These are phyloP conservation scores for Xanthoconium purpureum DNA, from an alignment of 768 basidiomycete genomes.

Conservation along the genomic window DNA sequence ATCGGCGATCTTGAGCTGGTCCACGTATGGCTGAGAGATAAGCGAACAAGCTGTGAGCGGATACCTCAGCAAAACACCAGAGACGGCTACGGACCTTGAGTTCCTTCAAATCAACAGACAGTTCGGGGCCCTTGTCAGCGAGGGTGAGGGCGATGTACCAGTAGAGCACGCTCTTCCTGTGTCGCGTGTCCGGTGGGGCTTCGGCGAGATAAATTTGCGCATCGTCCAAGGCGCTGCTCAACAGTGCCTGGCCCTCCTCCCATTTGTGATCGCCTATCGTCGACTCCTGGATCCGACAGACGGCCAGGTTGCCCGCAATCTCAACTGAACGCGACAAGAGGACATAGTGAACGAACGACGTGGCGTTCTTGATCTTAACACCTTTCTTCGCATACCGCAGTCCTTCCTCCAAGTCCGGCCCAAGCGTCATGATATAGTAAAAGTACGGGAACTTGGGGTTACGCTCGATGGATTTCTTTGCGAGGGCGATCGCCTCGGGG, in stretches of 20 bases:
- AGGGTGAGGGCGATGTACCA: constrained; percentile 58
- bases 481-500: constrained; percentile 46
- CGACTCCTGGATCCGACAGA: constrained; percentile 45
- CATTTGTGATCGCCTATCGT: constrained; percentile 42
- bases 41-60: not conserved
- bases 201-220: constrained; percentile 51
- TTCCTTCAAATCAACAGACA: constrained; percentile 48
- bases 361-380: constrained; percentile 50
- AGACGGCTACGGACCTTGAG: constrained; percentile 39
- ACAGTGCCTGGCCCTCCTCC: constrained; percentile 59
- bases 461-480: constrained; percentile 47
- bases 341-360: constrained; percentile 54
- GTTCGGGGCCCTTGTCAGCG: constrained; percentile 47
- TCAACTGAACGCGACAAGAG: constrained; percentile 61
- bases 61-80: not conserved
- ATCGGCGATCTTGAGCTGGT: constrained; percentile 49
- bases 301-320: constrained; percentile 56
- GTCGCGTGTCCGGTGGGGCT: constrained; percentile 60
- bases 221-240: constrained; percentile 60
- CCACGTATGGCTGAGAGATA: constrained; percentile 33
- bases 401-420: constrained; percentile 46
- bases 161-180: constrained; percentile 57
- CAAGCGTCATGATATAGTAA: constrained; percentile 58
- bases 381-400: constrained; percentile 66
- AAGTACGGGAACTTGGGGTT: constrained; percentile 62